Evolutionary conservation across 2,329 filamentous ascomycete species (phyloP).

Genomic region (Byssochlamys sp.): DNA sequence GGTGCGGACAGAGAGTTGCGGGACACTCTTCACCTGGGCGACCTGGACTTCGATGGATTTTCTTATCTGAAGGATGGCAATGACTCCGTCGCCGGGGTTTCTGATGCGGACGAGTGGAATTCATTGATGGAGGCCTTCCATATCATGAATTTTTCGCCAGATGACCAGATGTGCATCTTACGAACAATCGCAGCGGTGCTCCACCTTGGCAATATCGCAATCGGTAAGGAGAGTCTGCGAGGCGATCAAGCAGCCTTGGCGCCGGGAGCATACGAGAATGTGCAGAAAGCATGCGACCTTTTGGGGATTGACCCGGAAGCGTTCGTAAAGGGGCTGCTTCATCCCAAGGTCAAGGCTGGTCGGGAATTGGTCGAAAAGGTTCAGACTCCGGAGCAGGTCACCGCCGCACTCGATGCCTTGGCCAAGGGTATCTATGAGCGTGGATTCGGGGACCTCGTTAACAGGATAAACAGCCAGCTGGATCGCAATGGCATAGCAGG

Average conservation of each 20-base stretch:
- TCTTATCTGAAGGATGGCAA: slow-evolving; percentile 86
- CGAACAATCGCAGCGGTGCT: slow-evolving; percentile 82
- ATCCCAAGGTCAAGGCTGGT: slow-evolving; percentile 88
- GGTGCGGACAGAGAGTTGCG: slow-evolving; percentile 68
- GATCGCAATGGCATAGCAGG: slow-evolving; percentile 72
- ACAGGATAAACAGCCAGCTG: slow-evolving; percentile 80
- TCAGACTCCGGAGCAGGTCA: slow-evolving; percentile 92
- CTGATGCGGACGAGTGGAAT: slow-evolving; percentile 84
- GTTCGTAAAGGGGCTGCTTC: slow-evolving; percentile 79
- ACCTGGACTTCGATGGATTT: slow-evolving; percentile 73
- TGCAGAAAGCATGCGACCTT: slow-evolving; percentile 69
- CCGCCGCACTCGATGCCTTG: slow-evolving; percentile 77
- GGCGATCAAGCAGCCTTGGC: slow-evolving; percentile 81
- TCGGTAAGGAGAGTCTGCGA: slow-evolving; percentile 80
- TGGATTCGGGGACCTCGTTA: slow-evolving; percentile 84
- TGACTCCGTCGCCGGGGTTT: slow-evolving; percentile 80
- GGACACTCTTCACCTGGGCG: slow-evolving; percentile 64
- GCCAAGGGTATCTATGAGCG: slow-evolving; percentile 97
- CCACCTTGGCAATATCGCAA: slow-evolving; percentile 82
- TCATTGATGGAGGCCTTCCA: slow-evolving; percentile 81
- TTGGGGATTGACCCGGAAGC: slow-evolving; percentile 75
- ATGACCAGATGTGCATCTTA: slow-evolving; percentile 74
- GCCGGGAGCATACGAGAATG: slow-evolving; percentile 63
- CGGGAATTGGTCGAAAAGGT: slow-evolving; percentile 98
- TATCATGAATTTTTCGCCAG: slow-evolving; percentile 82